Evolutionary conservation across 352 stramenopile genomes (phyloP), one percentile per base, ranked within the genome.

Genomic region (Phytopythium helicoides): DNA sequence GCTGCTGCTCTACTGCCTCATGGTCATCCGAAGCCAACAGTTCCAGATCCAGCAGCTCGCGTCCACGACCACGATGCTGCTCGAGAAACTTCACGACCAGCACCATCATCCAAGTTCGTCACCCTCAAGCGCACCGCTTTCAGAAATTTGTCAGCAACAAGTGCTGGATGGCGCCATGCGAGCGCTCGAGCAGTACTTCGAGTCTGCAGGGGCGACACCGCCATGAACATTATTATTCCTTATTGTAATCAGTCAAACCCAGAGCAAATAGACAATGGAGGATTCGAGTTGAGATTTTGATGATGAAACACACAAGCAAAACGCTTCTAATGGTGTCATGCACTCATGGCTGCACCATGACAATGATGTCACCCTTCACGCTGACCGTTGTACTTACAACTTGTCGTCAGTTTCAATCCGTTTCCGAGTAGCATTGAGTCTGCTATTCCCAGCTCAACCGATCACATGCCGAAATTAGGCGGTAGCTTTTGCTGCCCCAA

Each of bases 21-120:
- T 79, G 40, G 50, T 79, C 1, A 56, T 79, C 11, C 71, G 63
- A 8, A 56, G 52, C n/a, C 60, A 82, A n/a, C 66, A 79, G 15
- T 46, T 45, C 15, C 71, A 82, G 39, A 68, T 79, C 57, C 57
- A 78, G 36, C 68, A 76, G 28, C 66, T 82, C 35, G 68, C 62
- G 6, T 23, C 58, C 11, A 69, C 49, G 15, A 81, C 71, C 12
- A 66, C 52, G 23, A 62, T 65, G 60, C 41, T 81, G 33, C 46
- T 81, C 4, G 58, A 76, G 8, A 58, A 67, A 16, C 37, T 81
- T 0, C 54, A 73, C 66, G 35, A 48, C 67, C 26, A 58, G 21
- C 21, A 9, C 28, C 28, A 33, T 33, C 47, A 59, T 34, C 41
- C 25, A 26, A 33, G 28, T 33, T 58, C 65, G 47, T 45, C 64